These are phyloP conservation scores for Cladosporium sp. DNA, from an alignment of 2,329 filamentous ascomycete genomes.

Conservation along the genomic window DNA sequence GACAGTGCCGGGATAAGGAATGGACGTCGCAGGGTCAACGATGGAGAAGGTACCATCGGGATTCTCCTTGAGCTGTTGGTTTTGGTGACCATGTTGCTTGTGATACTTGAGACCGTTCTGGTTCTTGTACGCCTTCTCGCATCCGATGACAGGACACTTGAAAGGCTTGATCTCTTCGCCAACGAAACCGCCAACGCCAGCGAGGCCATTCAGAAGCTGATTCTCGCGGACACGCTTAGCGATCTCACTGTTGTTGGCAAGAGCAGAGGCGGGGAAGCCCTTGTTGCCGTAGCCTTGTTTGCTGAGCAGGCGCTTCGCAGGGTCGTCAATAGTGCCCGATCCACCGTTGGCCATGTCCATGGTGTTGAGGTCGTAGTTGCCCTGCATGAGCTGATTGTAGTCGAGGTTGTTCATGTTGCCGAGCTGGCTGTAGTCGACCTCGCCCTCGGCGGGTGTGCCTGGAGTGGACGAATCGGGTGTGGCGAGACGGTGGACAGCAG, in stretches of 20 bases:
- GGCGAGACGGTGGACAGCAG: constrained; percentile 57
- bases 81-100: constrained; percentile 86
- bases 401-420: constrained; percentile 35
- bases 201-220: constrained; percentile 55
- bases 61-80: constrained; percentile 94
- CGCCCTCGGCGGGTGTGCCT: constrained; percentile 68
- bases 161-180: constrained; percentile 96
- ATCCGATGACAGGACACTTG: constrained; percentile 95
- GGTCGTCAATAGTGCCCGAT: constrained; percentile 71
- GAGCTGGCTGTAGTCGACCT: constrained; percentile 44
- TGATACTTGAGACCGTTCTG: constrained; percentile 96
- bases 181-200: constrained; percentile 44
- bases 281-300: constrained; percentile 59
- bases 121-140: constrained; percentile 99
- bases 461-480: constrained; percentile 65
- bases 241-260: constrained; percentile 71
- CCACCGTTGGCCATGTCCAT: constrained; percentile 51
- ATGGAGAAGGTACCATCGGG: constrained; percentile 97
- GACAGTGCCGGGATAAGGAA: constrained; percentile 89
- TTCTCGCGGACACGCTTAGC: constrained; percentile 62
- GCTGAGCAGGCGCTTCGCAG: constrained; percentile 88
- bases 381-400: constrained; percentile 34
- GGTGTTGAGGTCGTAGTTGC: constrained; percentile 33
- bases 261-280: constrained; percentile 53
- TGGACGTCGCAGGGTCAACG: constrained; percentile 89